Conservation (phyloP, 768 basidiomycete species). For the Leucosporidium creatinivorum region DNA sequence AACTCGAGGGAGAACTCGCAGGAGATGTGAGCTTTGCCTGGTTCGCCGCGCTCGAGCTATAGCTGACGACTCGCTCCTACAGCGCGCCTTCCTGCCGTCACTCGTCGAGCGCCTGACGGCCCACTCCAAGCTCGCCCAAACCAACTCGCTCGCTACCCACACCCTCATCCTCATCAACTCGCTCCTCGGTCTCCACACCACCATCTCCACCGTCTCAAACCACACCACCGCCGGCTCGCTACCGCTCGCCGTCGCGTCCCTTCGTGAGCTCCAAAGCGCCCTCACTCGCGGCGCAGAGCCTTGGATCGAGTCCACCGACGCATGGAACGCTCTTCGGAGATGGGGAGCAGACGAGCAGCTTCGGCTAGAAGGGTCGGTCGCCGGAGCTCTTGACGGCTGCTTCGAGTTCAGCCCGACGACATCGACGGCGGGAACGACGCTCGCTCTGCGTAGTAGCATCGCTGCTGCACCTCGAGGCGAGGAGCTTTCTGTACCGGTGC, state of each 20-base stretch:
- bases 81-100: background rate
- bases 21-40: background rate
- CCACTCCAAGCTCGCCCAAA: background rate
- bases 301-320: constrained; percentile 23
- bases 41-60: background rate
- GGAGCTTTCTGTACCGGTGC: background rate
- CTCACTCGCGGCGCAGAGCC: constrained; percentile 1
- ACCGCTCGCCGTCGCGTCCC: constrained; percentile 8
- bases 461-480: constrained; percentile 8
- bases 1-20: background rate
- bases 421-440: background rate
- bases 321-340: constrained; percentile 15
- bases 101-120: background rate
- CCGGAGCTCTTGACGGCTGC: constrained; percentile 16
- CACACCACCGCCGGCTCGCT: constrained; percentile 18
- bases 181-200: constrained; percentile 14
- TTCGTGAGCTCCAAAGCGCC: background rate
- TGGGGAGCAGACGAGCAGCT: constrained; percentile 22
- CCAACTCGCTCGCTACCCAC: background rate
- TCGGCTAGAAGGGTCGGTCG: constrained; percentile 15
- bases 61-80: background rate
- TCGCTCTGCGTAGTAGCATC: background rate
- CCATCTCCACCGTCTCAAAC: constrained; percentile 8
- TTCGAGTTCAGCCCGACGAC: constrained; percentile 13
- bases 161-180: constrained; percentile 11